Conservation (phyloP, 1,284 basidiomycete genomes). For the Boletus calvinii region DNA sequence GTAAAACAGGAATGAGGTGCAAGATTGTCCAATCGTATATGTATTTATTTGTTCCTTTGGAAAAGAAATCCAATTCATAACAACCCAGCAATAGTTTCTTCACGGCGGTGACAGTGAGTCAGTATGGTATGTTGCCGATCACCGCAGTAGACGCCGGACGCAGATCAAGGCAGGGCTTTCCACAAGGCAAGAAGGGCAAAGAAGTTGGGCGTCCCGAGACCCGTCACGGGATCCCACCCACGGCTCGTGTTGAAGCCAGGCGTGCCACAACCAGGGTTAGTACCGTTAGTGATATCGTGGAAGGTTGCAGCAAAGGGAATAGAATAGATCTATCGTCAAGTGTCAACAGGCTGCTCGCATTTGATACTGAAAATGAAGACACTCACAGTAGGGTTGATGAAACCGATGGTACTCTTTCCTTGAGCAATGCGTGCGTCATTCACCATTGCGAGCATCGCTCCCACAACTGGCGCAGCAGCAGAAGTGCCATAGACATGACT, state of each 20-base stretch:
- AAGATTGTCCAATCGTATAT: too few species aligned
- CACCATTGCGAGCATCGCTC: constrained; percentile 45
- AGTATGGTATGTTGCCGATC: too few species aligned
- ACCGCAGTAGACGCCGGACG: neutral
- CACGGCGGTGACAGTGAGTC: neutral
- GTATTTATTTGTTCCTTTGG: neutral
- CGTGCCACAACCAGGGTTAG: constrained; percentile 43
- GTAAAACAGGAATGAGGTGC: too few species aligned
- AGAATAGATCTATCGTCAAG: constrained; percentile 26
- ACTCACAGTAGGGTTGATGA: constrained; percentile 39
- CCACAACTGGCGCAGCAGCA: constrained; percentile 43
- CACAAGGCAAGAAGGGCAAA: constrained; percentile 22
- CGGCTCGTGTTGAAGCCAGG: constrained; percentile 35
- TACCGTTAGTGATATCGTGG: constrained; percentile 47
- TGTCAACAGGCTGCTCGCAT: neutral
- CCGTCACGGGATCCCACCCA: constrained; percentile 45
- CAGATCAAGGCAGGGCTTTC: constrained; percentile 22
- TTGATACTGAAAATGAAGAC: neutral
- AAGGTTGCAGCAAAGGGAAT: constrained; percentile 28
- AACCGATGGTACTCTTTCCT: constrained; percentile 40
- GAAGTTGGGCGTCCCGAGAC: constrained; percentile 38
- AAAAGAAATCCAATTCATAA: neutral
- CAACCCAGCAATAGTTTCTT: neutral
- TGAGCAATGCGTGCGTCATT: constrained; percentile 46
- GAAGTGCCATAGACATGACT: constrained; percentile 40